Evolutionary conservation across 495 filamentous ascomycete species (phyloP).

Genomic region (Apodospora peruviana): DNA sequence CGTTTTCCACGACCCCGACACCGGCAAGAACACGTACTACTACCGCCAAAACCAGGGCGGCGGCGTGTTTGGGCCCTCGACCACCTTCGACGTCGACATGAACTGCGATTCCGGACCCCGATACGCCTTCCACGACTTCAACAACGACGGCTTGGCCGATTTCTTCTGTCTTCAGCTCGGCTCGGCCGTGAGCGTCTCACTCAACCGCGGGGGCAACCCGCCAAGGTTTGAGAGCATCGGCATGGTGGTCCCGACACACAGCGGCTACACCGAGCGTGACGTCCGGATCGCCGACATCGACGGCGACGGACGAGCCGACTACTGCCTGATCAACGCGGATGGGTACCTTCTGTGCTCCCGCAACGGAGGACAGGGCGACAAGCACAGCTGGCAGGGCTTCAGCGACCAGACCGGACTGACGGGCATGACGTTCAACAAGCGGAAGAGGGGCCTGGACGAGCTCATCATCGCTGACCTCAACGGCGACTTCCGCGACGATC

Average conservation of each 20-base stretch:
- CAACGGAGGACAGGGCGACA: constrained; percentile 22
- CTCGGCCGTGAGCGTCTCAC: not conserved
- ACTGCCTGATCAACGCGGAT: constrained; percentile 8
- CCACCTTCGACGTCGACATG: not conserved
- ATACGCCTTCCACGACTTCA: no score
- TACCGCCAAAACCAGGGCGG: not conserved
- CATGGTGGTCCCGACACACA: not conserved
- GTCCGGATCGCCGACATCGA: constrained; percentile 7
- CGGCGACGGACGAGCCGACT: constrained; percentile 4
- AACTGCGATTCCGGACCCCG: not conserved
- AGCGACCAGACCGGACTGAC: not conserved
- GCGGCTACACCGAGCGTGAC: not conserved
- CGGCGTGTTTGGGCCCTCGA: not conserved
- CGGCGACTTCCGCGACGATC: constrained; percentile 4
- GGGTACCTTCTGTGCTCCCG: constrained; percentile 18
- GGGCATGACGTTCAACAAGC: no score
- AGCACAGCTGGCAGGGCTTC: constrained; percentile 21
- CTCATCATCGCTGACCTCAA: not conserved
- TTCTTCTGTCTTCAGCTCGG: not conserved
- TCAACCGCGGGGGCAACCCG: constrained; percentile 1
- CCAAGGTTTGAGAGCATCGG: not conserved
- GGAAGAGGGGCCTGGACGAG: not conserved
- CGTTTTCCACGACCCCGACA: not conserved
- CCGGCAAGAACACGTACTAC: not conserved
- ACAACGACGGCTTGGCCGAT: no score